Evolutionary conservation across 2,329 filamentous ascomycete species (phyloP), one percentile per base, ranked within the genome.

Genomic region (Aspergillus persii): DNA sequence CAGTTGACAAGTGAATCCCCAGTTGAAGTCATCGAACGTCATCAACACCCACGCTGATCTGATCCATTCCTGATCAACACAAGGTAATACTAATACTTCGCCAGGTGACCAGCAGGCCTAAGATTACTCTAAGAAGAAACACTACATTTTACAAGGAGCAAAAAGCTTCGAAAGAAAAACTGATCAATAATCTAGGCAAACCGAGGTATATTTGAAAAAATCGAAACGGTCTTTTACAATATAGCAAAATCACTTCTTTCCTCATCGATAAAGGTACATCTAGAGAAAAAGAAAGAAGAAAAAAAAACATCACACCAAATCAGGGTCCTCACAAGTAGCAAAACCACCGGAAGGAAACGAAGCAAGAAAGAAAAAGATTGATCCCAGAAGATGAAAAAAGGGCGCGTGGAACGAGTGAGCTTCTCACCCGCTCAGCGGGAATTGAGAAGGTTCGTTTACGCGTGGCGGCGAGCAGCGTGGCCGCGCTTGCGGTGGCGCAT

Each of bases 401-500:
- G 49, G 26, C 47, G 39, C 46, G 44, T 29, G 5, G 12, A 47
- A 26, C 44, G 44, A 23, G 44, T 47, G 44, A 47, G 8, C 44
- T n/a, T n/a, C 44, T 47, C 44, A 47, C 44, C 44, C 44, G 44
- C 26, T 69, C 68, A 61, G 70, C 66, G 54, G 60, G 61, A 36
- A 41, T n/a, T 5, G 2, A 61, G 41, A 26, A 36, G 23, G 5
- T 27, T 7, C 51, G 36, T 64, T 60, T 62, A 73, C 31, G 61
- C 66, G 59, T 72, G 70, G 59, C 60, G 53, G 31, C 63, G 63
- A 23, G 59, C 61, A 56, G 60, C 61, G 46, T 67, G 57, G 11
- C 51, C 47, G 36, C 69, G 71, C 50, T 66, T 68, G 54, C 68
- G 68, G 65, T 68, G 68, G 50, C 71, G 72, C 65, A 71, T 68